phyloP scores from a whole-genome alignment of 345 rosid species.

The Rhodamnia rubescens region DNA sequence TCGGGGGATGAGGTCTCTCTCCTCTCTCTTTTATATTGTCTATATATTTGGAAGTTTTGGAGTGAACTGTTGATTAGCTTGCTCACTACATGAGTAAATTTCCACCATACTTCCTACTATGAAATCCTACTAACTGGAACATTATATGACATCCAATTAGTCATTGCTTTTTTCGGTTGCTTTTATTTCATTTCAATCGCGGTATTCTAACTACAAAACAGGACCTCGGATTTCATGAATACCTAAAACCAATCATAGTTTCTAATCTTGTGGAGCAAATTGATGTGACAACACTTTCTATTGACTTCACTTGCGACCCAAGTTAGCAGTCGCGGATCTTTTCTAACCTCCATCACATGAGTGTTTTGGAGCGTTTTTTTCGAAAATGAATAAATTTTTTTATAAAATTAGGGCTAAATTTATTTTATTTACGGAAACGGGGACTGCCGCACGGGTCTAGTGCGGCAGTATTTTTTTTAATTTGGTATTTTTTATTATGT shows the following conservation, averaged over 20 bases:
- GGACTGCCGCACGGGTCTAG: too few species aligned
- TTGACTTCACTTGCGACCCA: fast-evolving
- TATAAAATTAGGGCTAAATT: too few species aligned
- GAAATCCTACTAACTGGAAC: background rate
- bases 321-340: background rate
- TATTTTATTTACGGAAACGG: too few species aligned
- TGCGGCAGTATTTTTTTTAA: too few species aligned
- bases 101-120: background rate
- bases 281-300: background rate
- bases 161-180: background rate
- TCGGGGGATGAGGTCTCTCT: background rate
- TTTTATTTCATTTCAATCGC: background rate
- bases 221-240: background rate
- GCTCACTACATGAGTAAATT: background rate
- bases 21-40: background rate
- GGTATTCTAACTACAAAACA: background rate
- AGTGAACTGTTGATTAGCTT: background rate
- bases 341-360: background rate
- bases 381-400: too few species aligned
- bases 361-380: too few species aligned
- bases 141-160: background rate
- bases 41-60: background rate
- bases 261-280: background rate
- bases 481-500: too few species aligned
- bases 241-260: background rate